A percentile compares a stretch with the other conserved stretches of the same genome.
Evolutionary conservation across 441 rosid genomes (phyloP).

Genomic region (Euphorbia schlechtendalii): DNA sequence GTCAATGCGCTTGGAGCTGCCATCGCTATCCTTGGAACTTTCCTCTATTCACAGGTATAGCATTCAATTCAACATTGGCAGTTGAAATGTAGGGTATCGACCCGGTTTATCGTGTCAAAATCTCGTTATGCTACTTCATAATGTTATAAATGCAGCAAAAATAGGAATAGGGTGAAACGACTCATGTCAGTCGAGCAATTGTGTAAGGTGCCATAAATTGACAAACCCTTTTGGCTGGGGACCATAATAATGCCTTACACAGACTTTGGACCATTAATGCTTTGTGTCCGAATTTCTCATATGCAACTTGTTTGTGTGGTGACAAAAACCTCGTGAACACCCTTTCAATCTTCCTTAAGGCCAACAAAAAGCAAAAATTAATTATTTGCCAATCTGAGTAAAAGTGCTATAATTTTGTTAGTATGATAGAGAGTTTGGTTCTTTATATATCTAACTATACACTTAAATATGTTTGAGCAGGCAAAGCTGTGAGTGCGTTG

Average conservation of each 20-base stretch:
- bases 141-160: no score
- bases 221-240: conserved; percentile 5
- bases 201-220: no score
- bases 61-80: no score
- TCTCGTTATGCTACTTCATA: no score
- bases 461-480: conserved; percentile 27
- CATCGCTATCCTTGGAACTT: conserved; percentile 84
- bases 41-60: conserved; percentile 82
- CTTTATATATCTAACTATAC: conserved; percentile 1
- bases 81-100: no score
- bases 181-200: no score
- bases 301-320: conserved; percentile 17
- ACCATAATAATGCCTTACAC: conserved; percentile 8
- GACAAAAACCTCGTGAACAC: conserved; percentile 13
- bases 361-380: neutral
- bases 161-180: no score
- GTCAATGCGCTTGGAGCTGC: conserved; percentile 89
- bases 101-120: no score
- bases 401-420: no score
- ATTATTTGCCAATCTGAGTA: no score
- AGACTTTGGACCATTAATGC: conserved; percentile 1
- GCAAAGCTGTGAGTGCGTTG: conserved; percentile 35
- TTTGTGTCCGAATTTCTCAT: neutral
- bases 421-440: neutral
- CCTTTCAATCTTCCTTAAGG: conserved; percentile 22